These are phyloP conservation scores for Tremella mesenterica DNA, from an alignment of 768 basidiomycete species.

Conservation along the genomic window DNA sequence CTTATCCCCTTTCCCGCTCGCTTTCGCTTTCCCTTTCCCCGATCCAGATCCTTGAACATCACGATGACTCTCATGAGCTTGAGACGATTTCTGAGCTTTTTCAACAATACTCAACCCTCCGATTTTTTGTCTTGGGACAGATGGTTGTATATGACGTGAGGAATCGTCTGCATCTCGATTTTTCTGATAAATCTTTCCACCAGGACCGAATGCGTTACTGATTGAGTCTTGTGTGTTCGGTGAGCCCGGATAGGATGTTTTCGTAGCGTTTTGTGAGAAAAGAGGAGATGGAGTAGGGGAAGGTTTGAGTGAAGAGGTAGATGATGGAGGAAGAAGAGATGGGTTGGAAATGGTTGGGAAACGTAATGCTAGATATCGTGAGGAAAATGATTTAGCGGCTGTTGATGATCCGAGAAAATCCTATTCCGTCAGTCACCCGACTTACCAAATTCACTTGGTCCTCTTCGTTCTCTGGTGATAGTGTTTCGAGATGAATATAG, in stretches of 20 bases:
- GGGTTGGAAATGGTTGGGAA: constrained; percentile 24
- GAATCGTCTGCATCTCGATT: constrained; percentile 22
- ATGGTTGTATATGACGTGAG: neutral
- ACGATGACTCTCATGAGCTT: no score
- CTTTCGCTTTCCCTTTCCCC: constrained; percentile 18
- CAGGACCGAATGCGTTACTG: constrained; percentile 26
- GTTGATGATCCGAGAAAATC: constrained; percentile 38
- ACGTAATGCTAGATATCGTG: constrained; percentile 24
- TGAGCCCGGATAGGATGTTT: neutral
- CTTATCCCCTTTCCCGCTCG: constrained; percentile 15
- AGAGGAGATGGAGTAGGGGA: neutral
- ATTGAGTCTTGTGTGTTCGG: constrained; percentile 16
- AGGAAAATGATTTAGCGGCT: constrained; percentile 28
- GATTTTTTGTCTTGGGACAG: neutral
- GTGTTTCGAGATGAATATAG: no score
- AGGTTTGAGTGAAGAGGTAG: constrained; percentile 8
- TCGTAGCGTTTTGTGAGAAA: neutral
- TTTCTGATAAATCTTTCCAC: constrained; percentile 38
- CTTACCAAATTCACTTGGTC: no score
- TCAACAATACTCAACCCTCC: constrained; percentile 9
- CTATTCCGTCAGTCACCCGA: no score
- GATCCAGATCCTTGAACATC: no score
- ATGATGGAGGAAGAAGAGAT: neutral
- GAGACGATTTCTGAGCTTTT: no score
- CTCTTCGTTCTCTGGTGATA: no score